These are phyloP conservation scores for Megacollybia platyphylla DNA, from an alignment of 1,284 basidiomycete genomes.

Conservation along the genomic window DNA sequence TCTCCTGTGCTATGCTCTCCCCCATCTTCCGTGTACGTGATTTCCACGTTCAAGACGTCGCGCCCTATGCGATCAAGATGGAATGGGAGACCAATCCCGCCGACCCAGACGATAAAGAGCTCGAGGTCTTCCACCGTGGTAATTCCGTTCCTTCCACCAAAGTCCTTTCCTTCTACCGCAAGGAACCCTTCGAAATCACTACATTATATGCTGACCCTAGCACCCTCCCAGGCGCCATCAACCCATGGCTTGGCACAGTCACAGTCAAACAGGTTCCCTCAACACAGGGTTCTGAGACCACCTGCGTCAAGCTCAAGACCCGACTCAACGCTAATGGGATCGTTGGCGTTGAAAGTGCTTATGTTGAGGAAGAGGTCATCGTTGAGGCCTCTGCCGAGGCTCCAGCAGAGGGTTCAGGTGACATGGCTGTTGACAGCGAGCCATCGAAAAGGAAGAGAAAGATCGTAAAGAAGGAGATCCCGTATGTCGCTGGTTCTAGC, in stretches of 20 bases:
- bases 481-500: conserved; percentile 53
- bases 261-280: conserved; percentile 71
- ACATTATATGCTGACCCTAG: conserved; percentile 66
- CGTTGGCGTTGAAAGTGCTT: conserved; percentile 75
- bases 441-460: conserved; percentile 75
- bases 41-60: conserved; percentile 77
- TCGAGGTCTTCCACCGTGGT: conserved; percentile 75
- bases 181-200: conserved; percentile 77
- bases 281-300: conserved; percentile 29
- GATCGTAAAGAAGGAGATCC: conserved; percentile 72
- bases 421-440: conserved; percentile 7
- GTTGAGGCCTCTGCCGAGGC: conserved; percentile 57
- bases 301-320: conserved; percentile 82
- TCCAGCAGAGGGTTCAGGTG: conserved; percentile 21
- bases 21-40: conserved; percentile 94
- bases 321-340: conserved; percentile 78
- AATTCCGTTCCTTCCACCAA: conserved; percentile 87
- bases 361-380: conserved; percentile 76
- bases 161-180: conserved; percentile 88
- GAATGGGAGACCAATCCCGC: conserved; percentile 37
- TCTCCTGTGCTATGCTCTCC: conserved; percentile 88
- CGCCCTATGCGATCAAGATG: conserved; percentile 79
- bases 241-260: conserved; percentile 75
- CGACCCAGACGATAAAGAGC: conserved; percentile 77
- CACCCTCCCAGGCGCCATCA: conserved; percentile 49